phyloP scores from a whole-genome alignment of 2,329 filamentous ascomycete species.

The Verticillium nubilum region DNA sequence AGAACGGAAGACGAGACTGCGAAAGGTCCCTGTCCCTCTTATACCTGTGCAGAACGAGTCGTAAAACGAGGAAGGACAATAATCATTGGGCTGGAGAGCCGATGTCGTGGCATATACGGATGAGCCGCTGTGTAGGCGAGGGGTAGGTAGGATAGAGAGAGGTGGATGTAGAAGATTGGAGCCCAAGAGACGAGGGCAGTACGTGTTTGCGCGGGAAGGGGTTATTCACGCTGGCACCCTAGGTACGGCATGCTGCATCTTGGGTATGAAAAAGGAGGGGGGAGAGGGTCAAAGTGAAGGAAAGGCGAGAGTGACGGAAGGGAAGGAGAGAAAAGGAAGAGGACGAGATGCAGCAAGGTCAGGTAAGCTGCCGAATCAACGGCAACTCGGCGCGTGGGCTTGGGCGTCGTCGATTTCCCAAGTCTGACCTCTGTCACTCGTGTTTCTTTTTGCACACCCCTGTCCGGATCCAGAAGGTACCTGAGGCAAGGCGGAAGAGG shows the following conservation, averaged over 20 bases:
- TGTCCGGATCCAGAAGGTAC: background rate
- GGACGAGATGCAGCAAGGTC: background rate
- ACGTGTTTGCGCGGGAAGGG: conserved; percentile 3
- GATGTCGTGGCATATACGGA: conserved; percentile 4
- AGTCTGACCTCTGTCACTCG: background rate
- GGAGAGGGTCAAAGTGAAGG: conserved; percentile 2
- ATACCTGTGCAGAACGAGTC: conserved; percentile 7
- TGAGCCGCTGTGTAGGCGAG: conserved; percentile 8
- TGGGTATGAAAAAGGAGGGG: conserved; percentile 8
- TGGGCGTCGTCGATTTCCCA: background rate
- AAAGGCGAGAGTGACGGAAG: conserved; percentile 9
- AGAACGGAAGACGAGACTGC: background rate
- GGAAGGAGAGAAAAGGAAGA: conserved; percentile 8
- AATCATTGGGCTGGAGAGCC: conserved; percentile 9
- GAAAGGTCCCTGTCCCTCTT: conserved; percentile 6
- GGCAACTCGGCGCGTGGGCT: background rate
- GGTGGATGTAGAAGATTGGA: background rate
- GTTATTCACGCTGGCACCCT: conserved; percentile 13
- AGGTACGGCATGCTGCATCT: conserved; percentile 13
- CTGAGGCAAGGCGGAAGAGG: background rate
- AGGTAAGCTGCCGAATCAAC: background rate
- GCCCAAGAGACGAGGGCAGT: background rate
- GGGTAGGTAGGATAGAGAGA: background rate
- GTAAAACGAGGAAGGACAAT: conserved; percentile 7
- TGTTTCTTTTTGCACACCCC: background rate